phyloP scores from a whole-genome alignment of 2,329 filamentous ascomycete genomes.

The Ascomycota sp. region DNA sequence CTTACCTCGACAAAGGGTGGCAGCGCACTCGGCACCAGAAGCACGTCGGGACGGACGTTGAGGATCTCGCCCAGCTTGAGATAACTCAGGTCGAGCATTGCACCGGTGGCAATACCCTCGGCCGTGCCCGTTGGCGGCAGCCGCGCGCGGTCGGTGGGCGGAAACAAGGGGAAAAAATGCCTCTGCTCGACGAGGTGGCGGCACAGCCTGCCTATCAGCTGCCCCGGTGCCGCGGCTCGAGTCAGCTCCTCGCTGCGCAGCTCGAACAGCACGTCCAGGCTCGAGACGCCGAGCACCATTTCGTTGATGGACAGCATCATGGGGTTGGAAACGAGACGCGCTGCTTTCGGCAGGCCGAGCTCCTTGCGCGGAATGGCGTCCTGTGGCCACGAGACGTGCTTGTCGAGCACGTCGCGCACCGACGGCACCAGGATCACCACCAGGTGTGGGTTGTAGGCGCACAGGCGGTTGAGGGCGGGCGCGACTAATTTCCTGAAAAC shows the following conservation, averaged over 20 bases:
- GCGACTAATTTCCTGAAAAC: slow-evolving; percentile 70
- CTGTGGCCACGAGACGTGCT: slow-evolving; percentile 70
- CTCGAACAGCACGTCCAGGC: slow-evolving; percentile 70
- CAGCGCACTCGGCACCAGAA: slow-evolving; percentile 64
- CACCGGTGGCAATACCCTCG: slow-evolving; percentile 44
- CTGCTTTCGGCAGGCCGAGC: slow-evolving; percentile 58
- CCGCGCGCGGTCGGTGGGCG: slow-evolving; percentile 48
- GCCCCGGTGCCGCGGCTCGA: slow-evolving; percentile 11
- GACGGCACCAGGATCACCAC: slow-evolving; percentile 72
- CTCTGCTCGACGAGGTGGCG: slow-evolving; percentile 72
- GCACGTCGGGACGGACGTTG: slow-evolving; percentile 63
- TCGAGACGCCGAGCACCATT: slow-evolving; percentile 58
- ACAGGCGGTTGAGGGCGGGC: slow-evolving; percentile 49
- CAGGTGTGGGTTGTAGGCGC: slow-evolving; percentile 48
- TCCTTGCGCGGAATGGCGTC: slow-evolving; percentile 45
- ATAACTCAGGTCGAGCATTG: slow-evolving; percentile 66
- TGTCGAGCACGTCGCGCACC: slow-evolving; percentile 60
- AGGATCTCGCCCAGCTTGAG: slow-evolving; percentile 82
- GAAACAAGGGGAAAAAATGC: slow-evolving; percentile 80
- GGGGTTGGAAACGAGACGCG: slow-evolving; percentile 68
- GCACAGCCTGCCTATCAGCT: slow-evolving; percentile 50
- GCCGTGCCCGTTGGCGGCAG: slow-evolving; percentile 44
- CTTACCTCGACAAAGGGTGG: slow-evolving; percentile 75
- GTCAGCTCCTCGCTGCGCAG: slow-evolving; percentile 50
- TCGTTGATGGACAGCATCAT: slow-evolving; percentile 83